phyloP scores from a whole-genome alignment of 2,329 filamentous ascomycete genomes.

The Fusarium bactridioides region DNA sequence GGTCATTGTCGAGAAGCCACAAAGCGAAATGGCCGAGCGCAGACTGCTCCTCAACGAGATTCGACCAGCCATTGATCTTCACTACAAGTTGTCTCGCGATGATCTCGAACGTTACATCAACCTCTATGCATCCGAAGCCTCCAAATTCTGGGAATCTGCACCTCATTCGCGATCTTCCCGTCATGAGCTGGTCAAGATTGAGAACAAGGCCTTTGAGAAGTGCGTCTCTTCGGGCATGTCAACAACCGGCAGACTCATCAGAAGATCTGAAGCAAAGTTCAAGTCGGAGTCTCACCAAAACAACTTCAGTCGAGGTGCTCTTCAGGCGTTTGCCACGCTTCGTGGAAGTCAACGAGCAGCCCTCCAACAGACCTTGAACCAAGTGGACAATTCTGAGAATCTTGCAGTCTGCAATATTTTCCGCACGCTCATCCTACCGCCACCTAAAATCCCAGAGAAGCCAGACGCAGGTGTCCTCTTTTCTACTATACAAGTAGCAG shows the following conservation, averaged over 20 bases:
- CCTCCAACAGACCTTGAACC: conserved; percentile 53
- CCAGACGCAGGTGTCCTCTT: conserved; percentile 37
- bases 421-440: conserved; percentile 49
- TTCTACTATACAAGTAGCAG: conserved; percentile 23
- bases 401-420: conserved; percentile 47
- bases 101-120: conserved; percentile 24
- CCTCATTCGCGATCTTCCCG: background rate
- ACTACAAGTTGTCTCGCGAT: conserved; percentile 34
- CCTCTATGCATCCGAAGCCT: conserved; percentile 14
- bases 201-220: conserved; percentile 48
- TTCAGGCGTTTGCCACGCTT: conserved; percentile 45
- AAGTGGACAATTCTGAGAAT: conserved; percentile 51
- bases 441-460: conserved; percentile 10
- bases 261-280: conserved; percentile 4
- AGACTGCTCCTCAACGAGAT: conserved; percentile 20
- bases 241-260: conserved; percentile 22
- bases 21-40: conserved; percentile 20
- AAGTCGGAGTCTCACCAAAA: background rate
- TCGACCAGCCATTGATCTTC: conserved; percentile 31
- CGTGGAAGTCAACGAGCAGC: conserved; percentile 56
- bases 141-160: conserved; percentile 10
- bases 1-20: background rate
- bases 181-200: conserved; percentile 47
- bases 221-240: conserved; percentile 42
- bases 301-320: background rate